These are phyloP conservation scores for Drechslerella stenobrocha DNA, from an alignment of 2,329 filamentous ascomycete species.

Conservation along the genomic window DNA sequence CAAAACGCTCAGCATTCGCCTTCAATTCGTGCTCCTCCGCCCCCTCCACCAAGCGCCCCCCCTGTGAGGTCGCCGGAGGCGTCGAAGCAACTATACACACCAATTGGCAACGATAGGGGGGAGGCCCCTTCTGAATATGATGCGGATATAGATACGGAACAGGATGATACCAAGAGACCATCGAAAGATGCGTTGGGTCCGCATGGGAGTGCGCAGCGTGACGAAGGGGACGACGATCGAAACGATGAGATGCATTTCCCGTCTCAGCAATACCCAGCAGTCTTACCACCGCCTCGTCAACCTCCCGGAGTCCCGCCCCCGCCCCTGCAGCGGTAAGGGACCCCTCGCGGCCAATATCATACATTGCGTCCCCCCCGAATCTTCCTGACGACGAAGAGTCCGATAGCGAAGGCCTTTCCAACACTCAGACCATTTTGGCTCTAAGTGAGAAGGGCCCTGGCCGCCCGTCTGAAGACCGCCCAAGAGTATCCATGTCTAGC, in stretches of 20 bases:
- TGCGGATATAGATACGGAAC: constrained; percentile 96
- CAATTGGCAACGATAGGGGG: constrained; percentile 65
- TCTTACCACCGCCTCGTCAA: constrained; percentile 54
- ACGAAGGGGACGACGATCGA: constrained; percentile 46
- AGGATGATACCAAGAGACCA: constrained; percentile 78
- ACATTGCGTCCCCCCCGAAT: constrained; percentile 25
- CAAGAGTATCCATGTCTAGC: constrained; percentile 26
- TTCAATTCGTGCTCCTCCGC: constrained; percentile 65
- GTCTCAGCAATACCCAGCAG: constrained; percentile 46
- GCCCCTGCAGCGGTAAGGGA: constrained; percentile 64
- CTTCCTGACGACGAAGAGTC: constrained; percentile 26
- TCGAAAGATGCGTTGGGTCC: constrained; percentile 91
- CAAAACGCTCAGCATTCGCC: constrained; percentile 54
- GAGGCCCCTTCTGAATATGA: constrained; percentile 92
- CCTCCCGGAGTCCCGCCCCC: constrained; percentile 65
- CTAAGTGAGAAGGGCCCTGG: constrained; percentile 16
- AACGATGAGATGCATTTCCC: constrained; percentile 51
- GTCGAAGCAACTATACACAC: constrained; percentile 49
- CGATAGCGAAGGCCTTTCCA: constrained; percentile 19
- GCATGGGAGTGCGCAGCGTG: constrained; percentile 43
- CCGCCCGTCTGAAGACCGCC: constrained; percentile 31
- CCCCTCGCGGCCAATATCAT: constrained; percentile 23
- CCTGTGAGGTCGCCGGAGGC: constrained; percentile 58
- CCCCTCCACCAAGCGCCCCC: constrained; percentile 65
- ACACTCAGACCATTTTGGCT: constrained; percentile 49